Evolutionary conservation across 169 alveolate genomes (phyloP).

Genomic region (Plasmodium malariae): DNA sequence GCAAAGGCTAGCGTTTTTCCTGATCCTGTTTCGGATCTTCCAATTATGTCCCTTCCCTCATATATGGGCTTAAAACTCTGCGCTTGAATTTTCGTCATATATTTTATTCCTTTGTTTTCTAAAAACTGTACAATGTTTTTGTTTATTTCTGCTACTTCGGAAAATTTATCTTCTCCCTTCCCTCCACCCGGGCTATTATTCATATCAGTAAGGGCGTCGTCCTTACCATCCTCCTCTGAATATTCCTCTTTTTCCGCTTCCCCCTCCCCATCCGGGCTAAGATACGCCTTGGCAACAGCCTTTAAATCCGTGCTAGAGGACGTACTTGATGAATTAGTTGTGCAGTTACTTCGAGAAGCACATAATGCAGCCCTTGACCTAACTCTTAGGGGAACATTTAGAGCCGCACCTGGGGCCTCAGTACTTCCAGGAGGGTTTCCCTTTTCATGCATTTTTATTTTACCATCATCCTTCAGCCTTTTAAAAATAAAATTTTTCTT

Average conservation of each 20-base stretch:
- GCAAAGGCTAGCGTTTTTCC: constrained; percentile 94
- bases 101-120: constrained; percentile 47
- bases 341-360: no score
- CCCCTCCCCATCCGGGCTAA: no score
- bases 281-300: no score
- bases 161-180: neutral
- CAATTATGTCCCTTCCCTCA: constrained; percentile 95
- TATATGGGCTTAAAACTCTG: constrained; percentile 78
- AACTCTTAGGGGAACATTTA: no score
- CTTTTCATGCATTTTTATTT: neutral
- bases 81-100: constrained; percentile 67
- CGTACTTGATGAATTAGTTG: no score
- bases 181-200: neutral
- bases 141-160: constrained; percentile 26
- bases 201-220: no score
- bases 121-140: constrained; percentile 36
- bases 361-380: no score
- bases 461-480: constrained; percentile 10
- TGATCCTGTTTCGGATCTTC: constrained; percentile 93
- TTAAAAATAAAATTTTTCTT: constrained; percentile 28
- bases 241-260: no score
- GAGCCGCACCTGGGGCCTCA: no score
- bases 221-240: neutral
- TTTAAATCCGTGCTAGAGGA: no score
- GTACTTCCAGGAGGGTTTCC: neutral